Conservation (phyloP, 108 stramenopile genomes). For the Pseudonitzschia multistriata region DNA sequence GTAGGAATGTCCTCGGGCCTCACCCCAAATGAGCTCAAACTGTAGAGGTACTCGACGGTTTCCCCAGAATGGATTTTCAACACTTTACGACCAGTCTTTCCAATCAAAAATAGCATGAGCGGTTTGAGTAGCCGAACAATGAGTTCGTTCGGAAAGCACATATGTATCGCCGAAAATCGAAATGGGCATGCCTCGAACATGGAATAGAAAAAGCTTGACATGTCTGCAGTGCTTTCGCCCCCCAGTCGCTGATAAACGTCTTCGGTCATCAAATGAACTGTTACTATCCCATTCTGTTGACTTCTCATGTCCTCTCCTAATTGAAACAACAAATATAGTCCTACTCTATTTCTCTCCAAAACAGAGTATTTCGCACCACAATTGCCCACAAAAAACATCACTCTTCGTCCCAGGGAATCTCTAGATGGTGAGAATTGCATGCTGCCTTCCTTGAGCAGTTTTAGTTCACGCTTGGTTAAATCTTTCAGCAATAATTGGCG, state of each 20-base stretch:
- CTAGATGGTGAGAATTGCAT: background rate
- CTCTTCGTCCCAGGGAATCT: conserved; percentile 2
- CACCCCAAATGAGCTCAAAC: conserved; percentile 33
- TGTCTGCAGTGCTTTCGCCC: background rate
- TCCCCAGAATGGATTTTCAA: conserved; percentile 1
- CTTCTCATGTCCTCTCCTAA: conserved; percentile 10
- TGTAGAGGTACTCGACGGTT: conserved; percentile 14
- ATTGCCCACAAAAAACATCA: conserved; percentile 1
- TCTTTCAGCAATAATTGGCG: background rate
- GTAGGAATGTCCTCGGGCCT: conserved; percentile 17
- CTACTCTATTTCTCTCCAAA: background rate
- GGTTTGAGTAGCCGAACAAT: background rate
- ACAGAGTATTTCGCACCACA: background rate
- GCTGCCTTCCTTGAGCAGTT: background rate
- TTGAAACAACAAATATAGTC: conserved; percentile 4
- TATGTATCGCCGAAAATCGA: conserved; percentile 1
- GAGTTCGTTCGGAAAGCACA: background rate
- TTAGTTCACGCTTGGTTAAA: background rate
- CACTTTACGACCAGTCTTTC: background rate
- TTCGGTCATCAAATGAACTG: background rate
- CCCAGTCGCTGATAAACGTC: background rate
- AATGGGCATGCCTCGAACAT: background rate
- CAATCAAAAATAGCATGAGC: conserved; percentile 1
- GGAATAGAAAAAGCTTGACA: background rate
- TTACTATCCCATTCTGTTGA: conserved; percentile 11